Base-by-base conservation (phyloP, 2,329 filamentous ascomycete species). In the Stachybotrys chlorohalonatus region DNA sequence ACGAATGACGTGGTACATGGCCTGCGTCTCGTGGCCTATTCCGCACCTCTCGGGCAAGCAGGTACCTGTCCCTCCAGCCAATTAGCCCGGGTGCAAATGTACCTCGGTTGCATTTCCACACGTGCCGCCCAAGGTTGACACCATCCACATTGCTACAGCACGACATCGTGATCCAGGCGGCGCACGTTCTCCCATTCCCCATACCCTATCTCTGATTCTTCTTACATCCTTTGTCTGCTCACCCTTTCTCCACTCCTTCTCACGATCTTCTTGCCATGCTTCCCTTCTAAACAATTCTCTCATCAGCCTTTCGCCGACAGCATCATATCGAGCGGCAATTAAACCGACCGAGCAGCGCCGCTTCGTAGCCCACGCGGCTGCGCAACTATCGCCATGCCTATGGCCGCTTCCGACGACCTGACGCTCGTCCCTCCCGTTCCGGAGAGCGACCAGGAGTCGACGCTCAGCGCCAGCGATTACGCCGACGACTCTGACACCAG, bases 401-500 rank as follows among this genome's bases (percentile, higher is more conserved):
- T 59, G 39, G 46, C 58, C n/a, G 32, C 56, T 46, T 49, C 53
- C n/a, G 55, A 57, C 52, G 51, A 58, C 46, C 47, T 52, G 31
- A 54, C 54, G 30, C 54, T 55, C 47, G 52, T 58, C 51, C 56
- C 55, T 31, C 62, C 55, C 42, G 56, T 55, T 3, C 24, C 48
- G 47, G 60, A 66, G 50, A 49, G 58, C 51, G 65, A 68, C 42
- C 62, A 60, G 30, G 55, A 59, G 6, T 66, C 62, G 6, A 55
- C 59, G 6, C 53, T 57, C 51, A 65, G 61, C 16, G 59, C 60
- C 47, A 57, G 52, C 45, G 54, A 55, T 31, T 57, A 59, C 30
- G 52, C 55, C 49, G 63, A 61, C 30, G 59, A 59, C 1, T 52
- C 50, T n/a, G 59, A 58, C 31, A 49, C 54, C 17, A 51, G 54